Evolutionary conservation across 805 yeast genomes (phyloP).

Genomic region (Wilhelminamyces savonicus): DNA sequence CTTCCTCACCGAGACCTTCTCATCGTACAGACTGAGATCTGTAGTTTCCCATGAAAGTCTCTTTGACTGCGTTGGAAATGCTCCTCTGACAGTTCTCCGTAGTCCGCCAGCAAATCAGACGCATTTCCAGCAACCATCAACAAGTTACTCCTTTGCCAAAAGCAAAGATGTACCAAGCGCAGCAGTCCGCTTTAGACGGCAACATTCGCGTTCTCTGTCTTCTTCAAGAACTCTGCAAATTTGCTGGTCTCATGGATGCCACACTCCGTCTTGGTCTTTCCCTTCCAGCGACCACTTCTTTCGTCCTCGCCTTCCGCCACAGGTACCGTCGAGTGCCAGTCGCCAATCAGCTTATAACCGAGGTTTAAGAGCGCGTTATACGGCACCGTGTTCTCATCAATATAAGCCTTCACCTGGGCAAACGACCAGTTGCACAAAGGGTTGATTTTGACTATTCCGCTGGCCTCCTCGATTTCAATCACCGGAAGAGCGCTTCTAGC

Average conservation of each 20-base stretch:
- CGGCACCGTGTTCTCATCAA: constrained; percentile 69
- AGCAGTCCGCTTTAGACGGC: too few relatives aligned
- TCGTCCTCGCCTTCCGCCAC: constrained; percentile 91
- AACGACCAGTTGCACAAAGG: constrained; percentile 85
- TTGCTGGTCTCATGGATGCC: constrained; percentile 84
- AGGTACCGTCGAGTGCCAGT: constrained; percentile 90
- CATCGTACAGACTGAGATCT: too few relatives aligned
- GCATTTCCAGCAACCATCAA: too few relatives aligned
- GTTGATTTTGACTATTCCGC: constrained; percentile 77
- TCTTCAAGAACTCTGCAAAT: constrained; percentile 56
- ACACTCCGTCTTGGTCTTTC: constrained; percentile 86
- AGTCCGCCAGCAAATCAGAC: too few relatives aligned
- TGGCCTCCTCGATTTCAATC: constrained; percentile 65
- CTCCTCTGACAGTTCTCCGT: too few relatives aligned
- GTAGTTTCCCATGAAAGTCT: too few relatives aligned
- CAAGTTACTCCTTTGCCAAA: too few relatives aligned
- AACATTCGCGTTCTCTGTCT: too few relatives aligned
- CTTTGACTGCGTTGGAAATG: too few relatives aligned
- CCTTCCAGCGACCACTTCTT: constrained; percentile 96
- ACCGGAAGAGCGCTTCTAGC: constrained; percentile 66
- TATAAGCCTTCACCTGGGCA: constrained; percentile 60
- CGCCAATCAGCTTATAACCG: constrained; percentile 91
- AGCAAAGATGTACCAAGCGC: too few relatives aligned
- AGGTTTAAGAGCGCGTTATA: constrained; percentile 76
- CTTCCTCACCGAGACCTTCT: too few relatives aligned